Evolutionary conservation across 2,329 filamentous ascomycete genomes (phyloP), one percentile per base, ranked within the genome.

Genomic region (Aspergillus uvarum): DNA sequence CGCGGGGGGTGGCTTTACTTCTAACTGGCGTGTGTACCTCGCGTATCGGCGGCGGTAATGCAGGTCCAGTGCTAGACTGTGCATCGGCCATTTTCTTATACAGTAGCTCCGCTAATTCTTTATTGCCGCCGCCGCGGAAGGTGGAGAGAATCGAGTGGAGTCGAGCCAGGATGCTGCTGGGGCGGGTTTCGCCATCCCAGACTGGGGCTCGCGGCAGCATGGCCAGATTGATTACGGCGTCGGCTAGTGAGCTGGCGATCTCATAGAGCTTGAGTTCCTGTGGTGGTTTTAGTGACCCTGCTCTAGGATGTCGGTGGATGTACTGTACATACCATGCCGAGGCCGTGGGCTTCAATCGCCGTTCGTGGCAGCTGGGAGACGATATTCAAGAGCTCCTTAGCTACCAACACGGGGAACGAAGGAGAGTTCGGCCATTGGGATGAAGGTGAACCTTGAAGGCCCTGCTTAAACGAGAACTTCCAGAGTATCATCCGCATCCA

Each of bases 401-500:
- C 80, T 48, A 82, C 81, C 16, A 76, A 70, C 2, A 82, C 71
- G 0, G 80, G 80, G 44, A 63, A 55, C 1, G 32, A 50, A 1
- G 62, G 59, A 4, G 64, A 64, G 11, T 58, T 56, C 5, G 53
- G 38, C 44, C 8, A 51, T 16, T 51, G n/a, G 4, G 56, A 42
- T 4, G 61, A 73, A 63, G 1, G 66, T 59, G 31, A 68, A 59
- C 47, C 73, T 61, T n/a, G 67, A 4, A 56, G 58, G 51, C 67
- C 64, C 22, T 63, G 62, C 32, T 68, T 74, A 29, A 76, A 68
- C 0, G 77, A 74, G 1, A 78, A 72, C 16, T 79, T 74, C 81
- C 80, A 83, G 14, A 82, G 62, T 2, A 82, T 74, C 47, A 80
- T 77, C 7, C 79, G 76, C 80, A 83, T 82, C 81, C 81, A 83